phyloP scores from a whole-genome alignment of 2,329 filamentous ascomycete species.

The Aspergillus luchuensis region DNA sequence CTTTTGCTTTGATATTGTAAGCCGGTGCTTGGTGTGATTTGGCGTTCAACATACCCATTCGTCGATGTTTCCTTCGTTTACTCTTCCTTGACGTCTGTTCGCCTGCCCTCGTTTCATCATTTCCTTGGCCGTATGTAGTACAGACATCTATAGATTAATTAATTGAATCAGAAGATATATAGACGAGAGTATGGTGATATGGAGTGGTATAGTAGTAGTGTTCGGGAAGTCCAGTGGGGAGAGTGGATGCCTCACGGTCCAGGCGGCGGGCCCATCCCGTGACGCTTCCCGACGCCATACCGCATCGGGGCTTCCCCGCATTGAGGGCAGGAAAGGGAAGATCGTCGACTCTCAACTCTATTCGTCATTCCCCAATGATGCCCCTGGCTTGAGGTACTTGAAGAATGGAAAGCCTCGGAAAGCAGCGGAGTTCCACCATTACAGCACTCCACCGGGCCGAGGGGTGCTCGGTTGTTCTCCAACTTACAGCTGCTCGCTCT shows the following conservation, averaged over 20 bases:
- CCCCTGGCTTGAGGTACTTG: neutral
- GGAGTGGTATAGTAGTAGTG: too few relatives aligned
- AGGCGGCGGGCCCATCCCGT: neutral
- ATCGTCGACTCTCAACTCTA: neutral
- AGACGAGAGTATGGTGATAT: neutral
- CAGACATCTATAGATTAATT: neutral
- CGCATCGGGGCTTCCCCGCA: slow-evolving; percentile 21
- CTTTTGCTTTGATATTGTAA: neutral
- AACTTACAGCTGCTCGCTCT: neutral
- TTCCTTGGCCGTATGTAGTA: neutral
- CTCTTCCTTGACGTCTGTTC: neutral
- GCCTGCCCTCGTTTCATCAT: slow-evolving; percentile 1
- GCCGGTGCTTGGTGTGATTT: neutral
- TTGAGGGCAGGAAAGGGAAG: slow-evolving; percentile 13
- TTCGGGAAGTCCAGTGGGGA: too few relatives aligned
- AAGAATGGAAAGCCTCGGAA: slow-evolving; percentile 15
- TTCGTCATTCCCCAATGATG: neutral
- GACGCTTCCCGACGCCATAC: slow-evolving; percentile 16
- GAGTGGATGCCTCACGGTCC: neutral
- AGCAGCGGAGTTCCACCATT: slow-evolving; percentile 14
- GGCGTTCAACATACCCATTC: slow-evolving; percentile 14
- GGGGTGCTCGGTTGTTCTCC: neutral
- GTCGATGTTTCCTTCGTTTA: slow-evolving; percentile 1
- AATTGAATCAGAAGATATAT: neutral
- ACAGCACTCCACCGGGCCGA: neutral